Evolutionary conservation across 2,329 filamentous ascomycete species (phyloP).

Genomic region (Aspergillus clavatus): DNA sequence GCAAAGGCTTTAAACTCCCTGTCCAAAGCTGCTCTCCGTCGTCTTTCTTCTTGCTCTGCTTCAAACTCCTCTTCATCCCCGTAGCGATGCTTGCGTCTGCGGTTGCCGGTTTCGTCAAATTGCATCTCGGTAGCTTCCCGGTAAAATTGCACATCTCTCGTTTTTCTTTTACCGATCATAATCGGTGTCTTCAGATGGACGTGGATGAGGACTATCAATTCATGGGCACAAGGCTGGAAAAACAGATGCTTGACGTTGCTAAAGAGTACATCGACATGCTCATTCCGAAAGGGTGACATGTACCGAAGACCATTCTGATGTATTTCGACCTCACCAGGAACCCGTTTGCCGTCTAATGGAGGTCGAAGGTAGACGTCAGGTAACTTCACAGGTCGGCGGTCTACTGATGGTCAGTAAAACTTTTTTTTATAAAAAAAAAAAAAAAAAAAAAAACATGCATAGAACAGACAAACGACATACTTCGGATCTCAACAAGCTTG

Average conservation of each 20-base stretch:
- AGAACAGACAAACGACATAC: slow-evolving; percentile 48
- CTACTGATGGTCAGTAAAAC: slow-evolving; percentile 39
- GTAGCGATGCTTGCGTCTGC: slow-evolving; percentile 95
- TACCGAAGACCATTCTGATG: slow-evolving; percentile 99
- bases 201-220: slow-evolving; percentile 96
- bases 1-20: slow-evolving; percentile 94
- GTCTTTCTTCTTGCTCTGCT: slow-evolving; percentile 92
- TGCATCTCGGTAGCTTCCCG: slow-evolving; percentile 97
- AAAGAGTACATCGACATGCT: slow-evolving; percentile 91
- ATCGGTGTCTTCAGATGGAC: slow-evolving; percentile 97
- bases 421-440: no score
- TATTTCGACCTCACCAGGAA: slow-evolving; percentile 92
- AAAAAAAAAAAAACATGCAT: no score
- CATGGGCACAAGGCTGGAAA: slow-evolving; percentile 95
- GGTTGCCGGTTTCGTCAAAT: slow-evolving; percentile 96
- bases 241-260: slow-evolving; percentile 98
- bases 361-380: slow-evolving; percentile 95
- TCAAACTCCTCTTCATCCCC: slow-evolving; percentile 99
- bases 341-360: slow-evolving; percentile 92
- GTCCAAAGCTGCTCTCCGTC: slow-evolving; percentile 85
- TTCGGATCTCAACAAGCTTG: slow-evolving; percentile 90
- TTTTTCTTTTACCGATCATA: slow-evolving; percentile 98
- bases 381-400: slow-evolving; percentile 82
- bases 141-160: slow-evolving; percentile 97
- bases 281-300: slow-evolving; percentile 70